Conservation (phyloP, 345 rosid species). For the Conringia planisiliqua region DNA sequence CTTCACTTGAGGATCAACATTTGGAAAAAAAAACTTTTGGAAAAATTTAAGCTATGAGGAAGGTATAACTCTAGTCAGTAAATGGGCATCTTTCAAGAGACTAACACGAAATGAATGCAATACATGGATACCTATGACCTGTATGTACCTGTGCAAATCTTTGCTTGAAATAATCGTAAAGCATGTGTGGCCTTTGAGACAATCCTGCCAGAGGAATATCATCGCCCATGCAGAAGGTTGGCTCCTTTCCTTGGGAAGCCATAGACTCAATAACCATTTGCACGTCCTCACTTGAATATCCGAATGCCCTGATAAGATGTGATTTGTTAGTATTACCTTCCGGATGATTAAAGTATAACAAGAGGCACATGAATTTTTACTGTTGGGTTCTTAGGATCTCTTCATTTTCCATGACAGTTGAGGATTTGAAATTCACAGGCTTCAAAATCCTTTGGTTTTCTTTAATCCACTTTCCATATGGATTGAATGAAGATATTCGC, state of each 20-base stretch:
- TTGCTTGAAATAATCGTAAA: slow-evolving; percentile 96
- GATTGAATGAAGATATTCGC: slow-evolving; percentile 69
- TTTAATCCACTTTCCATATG: slow-evolving; percentile 82
- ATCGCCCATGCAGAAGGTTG: slow-evolving; percentile 98
- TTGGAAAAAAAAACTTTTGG: neutral
- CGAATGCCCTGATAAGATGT: slow-evolving; percentile 63
- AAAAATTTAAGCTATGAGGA: neutral
- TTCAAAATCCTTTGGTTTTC: slow-evolving; percentile 75
- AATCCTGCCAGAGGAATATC: slow-evolving; percentile 83
- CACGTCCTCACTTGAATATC: slow-evolving; percentile 98
- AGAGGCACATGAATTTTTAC: slow-evolving; percentile 42
- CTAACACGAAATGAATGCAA: neutral
- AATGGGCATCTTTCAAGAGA: neutral
- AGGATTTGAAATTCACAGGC: slow-evolving; percentile 59
- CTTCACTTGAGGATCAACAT: neutral
- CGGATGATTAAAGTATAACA: neutral
- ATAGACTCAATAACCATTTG: slow-evolving; percentile 97
- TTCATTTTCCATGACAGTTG: slow-evolving; percentile 73
- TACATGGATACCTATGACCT: neutral
- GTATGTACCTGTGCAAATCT: slow-evolving; percentile 92
- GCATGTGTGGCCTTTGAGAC: slow-evolving; percentile 90
- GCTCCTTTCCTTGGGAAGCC: slow-evolving; percentile 98
- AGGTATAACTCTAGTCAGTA: neutral
- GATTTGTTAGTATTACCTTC: neutral
- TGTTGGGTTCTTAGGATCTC: slow-evolving; percentile 80